Base-by-base conservation (phyloP, 352 stramenopile genomes). In the Blastocystis sp. region DNA sequence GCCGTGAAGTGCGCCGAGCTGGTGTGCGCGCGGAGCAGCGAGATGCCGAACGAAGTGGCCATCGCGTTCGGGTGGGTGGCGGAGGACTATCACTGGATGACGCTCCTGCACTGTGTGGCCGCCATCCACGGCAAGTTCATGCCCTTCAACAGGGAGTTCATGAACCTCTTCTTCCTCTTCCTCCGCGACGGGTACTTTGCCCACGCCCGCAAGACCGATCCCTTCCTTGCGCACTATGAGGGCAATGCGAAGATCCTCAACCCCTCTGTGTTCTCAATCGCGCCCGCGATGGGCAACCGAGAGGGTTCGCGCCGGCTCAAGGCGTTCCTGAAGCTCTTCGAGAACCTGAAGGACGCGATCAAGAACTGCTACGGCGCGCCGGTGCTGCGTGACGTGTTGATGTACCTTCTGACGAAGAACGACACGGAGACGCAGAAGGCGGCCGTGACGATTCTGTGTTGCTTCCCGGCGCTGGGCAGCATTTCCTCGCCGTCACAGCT, bases 371-470 rank as follows among this genome's bases (percentile, higher is more conserved):
- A 67, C 45, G 74, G n/a, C 40, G 45, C 43, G n/a, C 38, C 34
- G 9, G 40, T 69, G 10, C 17, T 84, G 9, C n/a, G 60, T 19
- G 38, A 40, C 43, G 21, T 84, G 7, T 17, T 67, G 9, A 41
- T 67, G 34, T 23, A 62, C 11, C 61, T 84, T 21, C 61, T 84
- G 23, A 28, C 23, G 34, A 21, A 59, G 23, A 62, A 21, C 45
- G 74, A 84, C 11, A 84, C n/a, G 23, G 74, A 84, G 38, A 43
- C 69, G n/a, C 74, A 84, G 74, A 84, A 84, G 60, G 14, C 38
- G 3, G n/a, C 45, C 45, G 28, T 84, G 9, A 38, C 45, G 53
- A 69, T 84, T 0, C 74, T 84, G 19, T 48, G 56, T 23, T 23
- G 45, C 19, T 62, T 48, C 28, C 28, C 34, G 41, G n/a, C 38